phyloP scores from a whole-genome alignment of 495 filamentous ascomycete genomes.

The Penicillium coffeae region DNA sequence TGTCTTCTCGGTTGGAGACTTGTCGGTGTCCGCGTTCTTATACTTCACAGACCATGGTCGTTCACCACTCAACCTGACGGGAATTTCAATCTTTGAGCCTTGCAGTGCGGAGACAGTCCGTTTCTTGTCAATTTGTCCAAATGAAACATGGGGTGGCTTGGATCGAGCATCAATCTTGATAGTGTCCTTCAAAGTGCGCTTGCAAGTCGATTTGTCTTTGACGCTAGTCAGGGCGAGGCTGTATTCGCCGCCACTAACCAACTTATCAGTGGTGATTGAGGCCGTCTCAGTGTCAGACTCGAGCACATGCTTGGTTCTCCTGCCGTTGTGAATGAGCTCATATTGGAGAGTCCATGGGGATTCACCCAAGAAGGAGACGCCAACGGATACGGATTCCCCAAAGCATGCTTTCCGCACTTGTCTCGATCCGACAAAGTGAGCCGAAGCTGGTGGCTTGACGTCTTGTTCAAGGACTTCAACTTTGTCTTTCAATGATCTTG shows the following conservation, averaged over 20 bases:
- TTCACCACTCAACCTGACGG: constrained; percentile 77
- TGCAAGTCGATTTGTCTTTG: constrained; percentile 81
- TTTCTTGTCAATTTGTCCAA: constrained; percentile 77
- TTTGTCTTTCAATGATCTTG: constrained; percentile 47
- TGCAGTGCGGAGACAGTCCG: constrained; percentile 70
- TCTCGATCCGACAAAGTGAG: constrained; percentile 57
- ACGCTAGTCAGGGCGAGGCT: constrained; percentile 75
- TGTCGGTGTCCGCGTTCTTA: constrained; percentile 53
- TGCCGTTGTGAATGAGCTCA: constrained; percentile 88
- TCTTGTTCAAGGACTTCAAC: constrained; percentile 70
- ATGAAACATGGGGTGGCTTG: constrained; percentile 78
- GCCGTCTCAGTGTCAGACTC: constrained; percentile 55
- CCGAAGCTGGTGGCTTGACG: constrained; percentile 86
- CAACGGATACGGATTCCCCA: constrained; percentile 69
- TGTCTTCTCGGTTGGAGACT: constrained; percentile 42
- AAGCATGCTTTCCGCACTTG: constrained; percentile 66
- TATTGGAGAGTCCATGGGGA: constrained; percentile 87
- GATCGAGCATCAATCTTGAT: constrained; percentile 79
- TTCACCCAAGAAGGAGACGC: constrained; percentile 73
- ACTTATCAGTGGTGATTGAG: constrained; percentile 67
- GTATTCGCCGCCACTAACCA: constrained; percentile 82
- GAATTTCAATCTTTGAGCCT: constrained; percentile 65
- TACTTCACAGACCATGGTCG: constrained; percentile 78
- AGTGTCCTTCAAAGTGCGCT: constrained; percentile 74
- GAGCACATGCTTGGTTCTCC: constrained; percentile 64